phyloP scores from a whole-genome alignment of 2,329 filamentous ascomycete genomes.

The Pyricularia sp. region DNA sequence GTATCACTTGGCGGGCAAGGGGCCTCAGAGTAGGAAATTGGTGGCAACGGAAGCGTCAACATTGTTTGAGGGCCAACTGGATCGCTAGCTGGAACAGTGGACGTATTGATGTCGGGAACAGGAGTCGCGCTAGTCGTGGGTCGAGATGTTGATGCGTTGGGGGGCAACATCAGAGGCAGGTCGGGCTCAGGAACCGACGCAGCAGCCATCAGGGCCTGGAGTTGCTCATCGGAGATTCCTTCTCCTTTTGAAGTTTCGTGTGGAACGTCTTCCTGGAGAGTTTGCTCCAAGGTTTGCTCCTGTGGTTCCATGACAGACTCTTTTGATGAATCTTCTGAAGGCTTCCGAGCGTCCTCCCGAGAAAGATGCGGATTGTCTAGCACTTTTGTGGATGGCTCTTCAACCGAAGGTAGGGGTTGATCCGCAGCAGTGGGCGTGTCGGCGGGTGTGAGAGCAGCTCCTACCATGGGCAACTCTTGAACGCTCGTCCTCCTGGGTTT shows the following conservation, averaged over 20 bases:
- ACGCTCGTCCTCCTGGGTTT: not conserved
- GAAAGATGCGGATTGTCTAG: not conserved
- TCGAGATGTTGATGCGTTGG: slow-evolving; percentile 7
- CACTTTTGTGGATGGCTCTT: not conserved
- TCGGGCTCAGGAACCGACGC: slow-evolving; percentile 3
- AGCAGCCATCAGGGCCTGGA: not conserved
- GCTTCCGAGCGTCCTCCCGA: not conserved
- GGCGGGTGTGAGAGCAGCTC: not conserved
- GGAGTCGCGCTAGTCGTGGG: slow-evolving; percentile 10
- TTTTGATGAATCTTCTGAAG: not conserved
- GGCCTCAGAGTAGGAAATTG: slow-evolving; percentile 24
- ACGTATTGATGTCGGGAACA: slow-evolving; percentile 8
- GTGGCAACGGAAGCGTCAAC: slow-evolving; percentile 16
- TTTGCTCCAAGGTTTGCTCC: not conserved
- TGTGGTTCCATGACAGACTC: not conserved
- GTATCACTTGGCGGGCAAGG: slow-evolving; percentile 33
- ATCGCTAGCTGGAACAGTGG: slow-evolving; percentile 35
- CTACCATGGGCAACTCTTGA: not conserved
- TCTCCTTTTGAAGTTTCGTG: not conserved
- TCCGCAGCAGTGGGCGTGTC: not conserved
- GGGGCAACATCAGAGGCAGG: slow-evolving; percentile 2
- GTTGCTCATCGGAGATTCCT: not conserved
- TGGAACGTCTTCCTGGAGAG: not conserved
- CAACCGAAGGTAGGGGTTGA: not conserved
- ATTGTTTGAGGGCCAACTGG: slow-evolving; percentile 22